Base-by-base conservation (phyloP, 331 rosid species). In the Prunus yedoensis region DNA sequence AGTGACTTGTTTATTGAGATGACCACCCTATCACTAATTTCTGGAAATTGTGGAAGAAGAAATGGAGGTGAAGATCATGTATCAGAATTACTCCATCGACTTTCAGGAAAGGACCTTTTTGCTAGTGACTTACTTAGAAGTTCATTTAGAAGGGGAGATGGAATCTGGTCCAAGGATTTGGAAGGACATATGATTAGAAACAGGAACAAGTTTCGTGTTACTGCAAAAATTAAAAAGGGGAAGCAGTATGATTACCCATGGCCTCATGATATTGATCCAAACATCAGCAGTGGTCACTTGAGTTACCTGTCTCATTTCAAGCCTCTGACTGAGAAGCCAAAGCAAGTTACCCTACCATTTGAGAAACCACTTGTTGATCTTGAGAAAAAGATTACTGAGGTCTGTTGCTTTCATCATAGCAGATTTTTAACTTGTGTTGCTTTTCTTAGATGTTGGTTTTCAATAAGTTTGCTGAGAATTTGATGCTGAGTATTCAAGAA, bases 191-290 rank as follows among this genome's bases (percentile, higher is more conserved):
- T 64, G 66, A 66, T 77, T 69, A 68, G 35, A 52, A 84, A 75
- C n/a, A 68, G 56, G 65, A 80, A 75, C 70, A 77, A 45, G 27
- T 77, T 81, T 71, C 16, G 46, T 50, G 68, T 89, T 25, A 72
- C 25, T 49, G 91, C 90, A 0, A 87, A 74, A 75, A 73, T 89
- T 79, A 85, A 35, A 74, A 87, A 81, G 84, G 82, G 84, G 43
- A 87, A 79, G 81, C 81, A 89, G 66, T 89, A 79, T 64, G 89
- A 89, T 75, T 87, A 87, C 74, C 93, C 86, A 16, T 87, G 91
- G 93, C 81, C 91, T 9, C 88, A 87, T 75, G 81, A 85, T 27
- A 78, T 83, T 8, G 85, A 89, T 79, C 85, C 85, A 52, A 79
- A 83, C 76, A 73, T 81, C 67, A 79, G 68, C 25, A 81, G 83